These are phyloP conservation scores for Globisporangium carolinianum DNA, from an alignment of 352 stramenopile genomes.

Conservation along the genomic window DNA sequence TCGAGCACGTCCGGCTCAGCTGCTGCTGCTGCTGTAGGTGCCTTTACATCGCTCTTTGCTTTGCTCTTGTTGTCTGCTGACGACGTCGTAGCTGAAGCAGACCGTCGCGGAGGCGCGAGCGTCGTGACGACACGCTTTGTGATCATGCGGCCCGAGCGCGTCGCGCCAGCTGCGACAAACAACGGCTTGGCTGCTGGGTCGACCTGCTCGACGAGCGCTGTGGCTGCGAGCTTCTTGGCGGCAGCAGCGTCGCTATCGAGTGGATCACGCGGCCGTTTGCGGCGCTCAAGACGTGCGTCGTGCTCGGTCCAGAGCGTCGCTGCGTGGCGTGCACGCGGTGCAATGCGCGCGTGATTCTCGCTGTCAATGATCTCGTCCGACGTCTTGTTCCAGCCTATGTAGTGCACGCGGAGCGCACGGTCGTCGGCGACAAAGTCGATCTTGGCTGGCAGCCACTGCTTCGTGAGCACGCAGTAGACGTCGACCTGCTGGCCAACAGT, in stretches of 20 bases:
- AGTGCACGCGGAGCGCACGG: constrained; percentile 36
- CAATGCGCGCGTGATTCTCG: constrained; percentile 25
- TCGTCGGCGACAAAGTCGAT: constrained; percentile 27
- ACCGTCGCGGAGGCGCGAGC: constrained; percentile 16
- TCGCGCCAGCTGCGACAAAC: constrained; percentile 58
- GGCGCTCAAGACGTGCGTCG: constrained; percentile 40
- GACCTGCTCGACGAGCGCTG: neutral
- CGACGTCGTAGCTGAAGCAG: constrained; percentile 2
- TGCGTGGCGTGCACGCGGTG: constrained; percentile 29
- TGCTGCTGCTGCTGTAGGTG: neutral
- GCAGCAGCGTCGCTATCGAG: constrained; percentile 13
- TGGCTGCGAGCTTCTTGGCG: neutral
- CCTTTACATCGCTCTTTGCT: constrained; percentile 17
- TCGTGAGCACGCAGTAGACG: constrained; percentile 41
- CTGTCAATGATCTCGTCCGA: constrained; percentile 41
- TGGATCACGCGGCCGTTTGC: constrained; percentile 15
- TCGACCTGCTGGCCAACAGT: constrained; percentile 39
- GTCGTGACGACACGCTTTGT: constrained; percentile 53
- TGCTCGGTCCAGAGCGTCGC: constrained; percentile 29
- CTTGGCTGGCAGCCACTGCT: constrained; percentile 55
- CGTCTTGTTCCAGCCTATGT: constrained; percentile 59
- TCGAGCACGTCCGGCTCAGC: constrained; percentile 33
- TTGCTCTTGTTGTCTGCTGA: constrained; percentile 19
- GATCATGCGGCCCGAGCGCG: constrained; percentile 56
- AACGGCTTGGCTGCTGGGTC: constrained; percentile 11